Percentiles rank a stretch among this genome's conserved stretches.
Conservation (phyloP, 257 asterid species). For the Solanum phureja region DNA sequence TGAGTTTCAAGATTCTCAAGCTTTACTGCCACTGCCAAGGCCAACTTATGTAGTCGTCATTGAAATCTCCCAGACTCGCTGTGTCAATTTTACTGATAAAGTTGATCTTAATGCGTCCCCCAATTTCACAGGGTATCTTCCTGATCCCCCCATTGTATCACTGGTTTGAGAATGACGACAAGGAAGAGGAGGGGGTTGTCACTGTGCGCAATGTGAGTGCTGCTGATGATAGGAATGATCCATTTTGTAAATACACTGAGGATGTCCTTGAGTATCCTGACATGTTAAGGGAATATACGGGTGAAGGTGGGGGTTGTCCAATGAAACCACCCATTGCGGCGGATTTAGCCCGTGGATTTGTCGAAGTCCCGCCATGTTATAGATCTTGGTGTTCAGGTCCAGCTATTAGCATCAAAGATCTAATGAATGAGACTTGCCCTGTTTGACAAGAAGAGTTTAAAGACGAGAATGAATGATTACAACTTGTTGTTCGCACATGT, state of each 20-base stretch:
- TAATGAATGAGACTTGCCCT: not conserved
- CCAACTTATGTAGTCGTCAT: not conserved
- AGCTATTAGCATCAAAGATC: not conserved
- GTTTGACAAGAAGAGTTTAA: not conserved
- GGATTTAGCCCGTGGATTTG: not conserved
- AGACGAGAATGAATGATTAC: not conserved
- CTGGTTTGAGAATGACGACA: not conserved
- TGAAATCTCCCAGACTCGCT: not conserved
- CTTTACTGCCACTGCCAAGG: not conserved
- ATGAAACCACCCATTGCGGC: not conserved
- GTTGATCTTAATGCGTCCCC: not conserved
- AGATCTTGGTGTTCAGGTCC: not conserved
- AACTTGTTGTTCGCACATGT: not conserved
- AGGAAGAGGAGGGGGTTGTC: not conserved
- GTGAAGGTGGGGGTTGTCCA: not conserved
- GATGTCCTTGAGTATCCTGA: not conserved
- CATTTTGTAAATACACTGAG: not conserved
- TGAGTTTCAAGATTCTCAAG: not conserved
- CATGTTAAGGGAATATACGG: not conserved
- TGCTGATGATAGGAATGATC: not conserved
- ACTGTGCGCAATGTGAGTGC: not conserved
- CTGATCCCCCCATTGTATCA: not conserved
- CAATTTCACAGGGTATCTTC: not conserved
- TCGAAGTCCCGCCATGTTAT: not conserved
- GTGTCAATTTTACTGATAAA: not conserved